These are phyloP conservation scores for Rhazya stricta DNA, from an alignment of 257 asterid species.

Conservation along the genomic window DNA sequence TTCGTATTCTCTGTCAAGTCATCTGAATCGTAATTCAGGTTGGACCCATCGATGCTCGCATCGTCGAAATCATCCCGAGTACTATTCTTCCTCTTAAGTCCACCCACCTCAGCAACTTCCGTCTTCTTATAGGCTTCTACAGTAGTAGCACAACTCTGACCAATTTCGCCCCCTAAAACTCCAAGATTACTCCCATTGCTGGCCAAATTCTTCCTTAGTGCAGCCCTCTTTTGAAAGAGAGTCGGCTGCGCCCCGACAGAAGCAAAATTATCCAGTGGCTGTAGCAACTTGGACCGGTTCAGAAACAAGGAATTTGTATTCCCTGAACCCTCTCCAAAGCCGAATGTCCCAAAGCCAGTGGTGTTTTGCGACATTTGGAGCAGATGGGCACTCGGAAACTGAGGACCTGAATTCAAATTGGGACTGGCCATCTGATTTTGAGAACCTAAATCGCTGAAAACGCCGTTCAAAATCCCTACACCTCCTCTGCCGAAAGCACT, in stretches of 20 bases:
- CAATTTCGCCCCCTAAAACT: slow-evolving; percentile 36
- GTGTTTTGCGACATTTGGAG: slow-evolving; percentile 31
- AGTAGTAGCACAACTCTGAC: slow-evolving; percentile 22
- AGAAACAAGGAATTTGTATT: slow-evolving; percentile 37
- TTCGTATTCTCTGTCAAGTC: slow-evolving; percentile 46
- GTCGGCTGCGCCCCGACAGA: slow-evolving; percentile 76
- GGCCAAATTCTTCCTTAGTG: slow-evolving; percentile 39
- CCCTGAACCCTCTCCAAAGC: slow-evolving; percentile 31
- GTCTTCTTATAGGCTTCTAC: slow-evolving; percentile 22
- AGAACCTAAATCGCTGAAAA: slow-evolving; percentile 36
- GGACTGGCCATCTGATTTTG: slow-evolving; percentile 30
- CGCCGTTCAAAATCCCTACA: slow-evolving; percentile 24
- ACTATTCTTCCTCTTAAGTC: slow-evolving; percentile 43
- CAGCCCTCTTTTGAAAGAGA: slow-evolving; percentile 90
- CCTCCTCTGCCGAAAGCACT: slow-evolving; percentile 26
- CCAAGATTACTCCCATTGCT: slow-evolving; percentile 34
- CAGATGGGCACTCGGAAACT: slow-evolving; percentile 22
- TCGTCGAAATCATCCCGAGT: slow-evolving; percentile 65
- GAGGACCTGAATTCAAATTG: slow-evolving; percentile 30
- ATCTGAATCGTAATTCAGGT: slow-evolving; percentile 69
- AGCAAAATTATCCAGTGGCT: slow-evolving; percentile 67
- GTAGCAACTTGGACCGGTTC: slow-evolving; percentile 61
- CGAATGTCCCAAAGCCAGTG: slow-evolving; percentile 32
- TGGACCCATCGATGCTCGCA: slow-evolving; percentile 67
- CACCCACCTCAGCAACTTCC: slow-evolving; percentile 28